Base-by-base conservation (phyloP, 305 asterid species). In the Ajuga reptans region DNA sequence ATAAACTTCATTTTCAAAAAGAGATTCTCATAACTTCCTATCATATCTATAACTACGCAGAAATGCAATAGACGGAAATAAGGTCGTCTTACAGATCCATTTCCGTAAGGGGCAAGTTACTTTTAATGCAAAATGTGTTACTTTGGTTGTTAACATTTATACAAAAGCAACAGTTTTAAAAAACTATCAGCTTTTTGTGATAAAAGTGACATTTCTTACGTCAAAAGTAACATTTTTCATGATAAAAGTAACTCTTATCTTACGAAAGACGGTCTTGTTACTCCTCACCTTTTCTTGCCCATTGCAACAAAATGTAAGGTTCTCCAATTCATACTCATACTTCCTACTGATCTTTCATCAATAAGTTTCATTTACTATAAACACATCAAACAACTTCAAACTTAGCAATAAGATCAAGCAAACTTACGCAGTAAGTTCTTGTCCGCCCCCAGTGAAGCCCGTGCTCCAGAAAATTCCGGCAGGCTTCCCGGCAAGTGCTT, bases 361-460 rank as follows among this genome's bases (percentile, higher is more conserved):
- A n/a, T n/a, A 10, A 52, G 67, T 11, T 45, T 47, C 52, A 52
- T 43, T 12, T 15, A 11, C 12, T 10, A 14, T 37, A 7, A 50
- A 52, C 56, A 9, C 27, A 66, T 12, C 43, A 54, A 66, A 18
- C 31, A 52, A 10, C 60, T 58, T 63, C 36, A 12, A 49, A 39
- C 54, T 17, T 41, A 50, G 21, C 70, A 55, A 6, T 2, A 39
- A 42, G 18, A 49, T 4, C 41, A 37, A 61, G 58, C 64, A 36
- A 47, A 75, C 95, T 77, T 69, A 89, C 95, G 95, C 98, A 0
- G 94, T 87, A 65, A 91, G 98, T 77, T 91, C 96, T 71, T 89
- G 98, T 14, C 96, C 98, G 6, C 96, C 98, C n/a, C 98, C 98
- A 79, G 85, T 95, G 82, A 91, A 91, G 16, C 98, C 98, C 0